Base-by-base conservation (phyloP, 805 yeast genomes). In the Kluyveromyces nonfermentans region DNA sequence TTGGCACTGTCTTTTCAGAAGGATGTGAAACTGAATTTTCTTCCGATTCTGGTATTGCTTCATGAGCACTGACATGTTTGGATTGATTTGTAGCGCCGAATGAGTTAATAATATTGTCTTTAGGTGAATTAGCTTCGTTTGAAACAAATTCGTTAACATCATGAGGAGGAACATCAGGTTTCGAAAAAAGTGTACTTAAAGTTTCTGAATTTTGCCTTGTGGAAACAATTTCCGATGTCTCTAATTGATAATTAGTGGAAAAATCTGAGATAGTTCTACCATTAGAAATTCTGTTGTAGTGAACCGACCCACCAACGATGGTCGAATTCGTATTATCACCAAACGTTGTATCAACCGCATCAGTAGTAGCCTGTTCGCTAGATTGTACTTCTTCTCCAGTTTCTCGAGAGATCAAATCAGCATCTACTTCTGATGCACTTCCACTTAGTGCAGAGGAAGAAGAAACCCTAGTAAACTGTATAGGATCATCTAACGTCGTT, bases 381-480 rank as follows among this genome's bases (percentile, higher is more conserved):
- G 21, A 20, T 40, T n/a, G 7, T 33, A 35, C 17, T 6, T 35
- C 47, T 2, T 41, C 52, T n/a, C 34, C 49, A 15, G 41, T 32
- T 7, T 41, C 48, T 17, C 15, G 19, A 10, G 42, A 35, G 7
- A 40, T 33, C 33, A 39, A 40, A 17, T 45, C 44, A 5, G 34
- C 28, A 15, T 30, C 46, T 18, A 42, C 56, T 35, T 48, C 50
- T 20, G 59, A 54, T 10, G 57, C 49, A 21, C 48, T 45, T 4
- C 49, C 54, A 43, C 59, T 55, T 33, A 54, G 41, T 10, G 53
- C 57, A 4, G 65, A 59, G 1, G 66, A 61, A 2, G 71, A 63
- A 0, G 72, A 67, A 2, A 69, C 70, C 37, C 73, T 57, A 21
- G 67, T 68, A 49, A 69, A 65, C 43, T 62, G 64, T 17, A 69